A percentile compares a stretch with the other conserved stretches of the same genome.
phyloP scores from a whole-genome alignment of 73 alveolate genomes.

The Paramecium bursaria region DNA sequence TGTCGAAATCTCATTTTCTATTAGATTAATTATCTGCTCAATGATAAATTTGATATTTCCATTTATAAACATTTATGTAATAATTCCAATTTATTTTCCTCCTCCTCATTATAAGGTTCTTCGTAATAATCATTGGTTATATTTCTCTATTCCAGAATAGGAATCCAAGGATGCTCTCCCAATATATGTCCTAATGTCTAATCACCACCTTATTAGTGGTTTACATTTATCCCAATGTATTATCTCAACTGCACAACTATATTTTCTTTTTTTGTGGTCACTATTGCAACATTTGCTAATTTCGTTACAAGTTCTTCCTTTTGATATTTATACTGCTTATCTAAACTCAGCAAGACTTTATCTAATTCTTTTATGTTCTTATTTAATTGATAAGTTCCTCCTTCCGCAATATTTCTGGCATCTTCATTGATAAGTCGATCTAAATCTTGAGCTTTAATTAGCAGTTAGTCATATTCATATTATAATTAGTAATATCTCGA shows the following conservation, averaged over 20 bases:
- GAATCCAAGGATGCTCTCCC: slow-evolving; percentile 53
- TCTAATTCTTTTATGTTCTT: slow-evolving; percentile 40
- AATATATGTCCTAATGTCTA: slow-evolving; percentile 6
- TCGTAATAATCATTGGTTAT: slow-evolving; percentile 6
- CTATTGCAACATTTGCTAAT: slow-evolving; percentile 35
- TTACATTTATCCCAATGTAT: not conserved
- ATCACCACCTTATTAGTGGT: slow-evolving; percentile 13
- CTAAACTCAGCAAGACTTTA: not conserved
- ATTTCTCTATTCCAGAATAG: not conserved
- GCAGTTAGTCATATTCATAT: not conserved
- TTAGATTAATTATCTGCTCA: not conserved
- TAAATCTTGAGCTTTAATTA: slow-evolving; percentile 19
- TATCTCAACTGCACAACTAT: not conserved
- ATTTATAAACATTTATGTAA: slow-evolving; percentile 2
- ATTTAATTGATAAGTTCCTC: slow-evolving; percentile 38
- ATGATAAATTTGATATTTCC: not conserved
- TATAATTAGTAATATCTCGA: slow-evolving; percentile 41
- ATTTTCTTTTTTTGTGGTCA: slow-evolving; percentile 18
- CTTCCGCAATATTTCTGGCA: slow-evolving; percentile 26
- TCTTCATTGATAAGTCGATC: slow-evolving; percentile 50
- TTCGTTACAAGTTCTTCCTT: slow-evolving; percentile 28
- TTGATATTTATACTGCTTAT: slow-evolving; percentile 9
- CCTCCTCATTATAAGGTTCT: not conserved
- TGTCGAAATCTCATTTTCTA: not conserved
- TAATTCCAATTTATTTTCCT: slow-evolving; percentile 39